phyloP scores from a whole-genome alignment of 2,329 filamentous ascomycete genomes.

The Chrysoporthe puriensis region DNA sequence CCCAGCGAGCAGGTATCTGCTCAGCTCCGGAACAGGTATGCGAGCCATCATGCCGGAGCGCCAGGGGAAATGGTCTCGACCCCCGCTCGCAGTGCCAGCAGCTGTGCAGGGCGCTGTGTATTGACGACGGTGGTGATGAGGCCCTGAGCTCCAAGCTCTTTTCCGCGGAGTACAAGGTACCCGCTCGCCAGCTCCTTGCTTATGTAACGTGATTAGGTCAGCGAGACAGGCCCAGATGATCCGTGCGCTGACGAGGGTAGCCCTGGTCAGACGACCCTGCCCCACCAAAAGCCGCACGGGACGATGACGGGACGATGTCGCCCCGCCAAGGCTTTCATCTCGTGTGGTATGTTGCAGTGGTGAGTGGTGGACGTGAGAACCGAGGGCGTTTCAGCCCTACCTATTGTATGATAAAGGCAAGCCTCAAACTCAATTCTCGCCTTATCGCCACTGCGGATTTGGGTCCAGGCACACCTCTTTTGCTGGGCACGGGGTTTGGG shows the following conservation, averaged over 20 bases:
- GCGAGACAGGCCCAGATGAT: too few species aligned
- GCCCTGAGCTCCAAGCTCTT: not conserved
- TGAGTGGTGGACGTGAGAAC: too few species aligned
- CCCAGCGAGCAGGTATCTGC: slow-evolving; percentile 54
- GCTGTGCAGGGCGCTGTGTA: not conserved
- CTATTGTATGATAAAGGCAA: not conserved
- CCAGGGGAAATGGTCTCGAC: not conserved
- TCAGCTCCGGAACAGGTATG: slow-evolving; percentile 47
- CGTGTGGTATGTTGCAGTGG: too few species aligned
- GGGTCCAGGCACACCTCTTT: slow-evolving; percentile 1
- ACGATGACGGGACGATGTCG: not conserved
- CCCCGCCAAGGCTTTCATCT: not conserved
- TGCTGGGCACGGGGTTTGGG: not conserved
- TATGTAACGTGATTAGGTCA: too few species aligned
- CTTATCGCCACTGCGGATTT: slow-evolving; percentile 16
- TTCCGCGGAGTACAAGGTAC: too few species aligned
- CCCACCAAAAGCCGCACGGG: too few species aligned
- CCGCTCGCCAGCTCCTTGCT: too few species aligned
- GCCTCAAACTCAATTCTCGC: too few species aligned
- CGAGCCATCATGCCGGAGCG: slow-evolving; percentile 46
- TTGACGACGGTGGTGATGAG: not conserved
- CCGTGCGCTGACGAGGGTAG: too few species aligned
- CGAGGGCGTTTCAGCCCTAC: too few species aligned
- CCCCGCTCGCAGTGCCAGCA: not conserved
- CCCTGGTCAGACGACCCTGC: too few species aligned